Percentiles rank a stretch among this genome's conserved stretches.
Evolutionary conservation across 208 protist species (phyloP).

Genomic region (Crithidia expoeki): DNA sequence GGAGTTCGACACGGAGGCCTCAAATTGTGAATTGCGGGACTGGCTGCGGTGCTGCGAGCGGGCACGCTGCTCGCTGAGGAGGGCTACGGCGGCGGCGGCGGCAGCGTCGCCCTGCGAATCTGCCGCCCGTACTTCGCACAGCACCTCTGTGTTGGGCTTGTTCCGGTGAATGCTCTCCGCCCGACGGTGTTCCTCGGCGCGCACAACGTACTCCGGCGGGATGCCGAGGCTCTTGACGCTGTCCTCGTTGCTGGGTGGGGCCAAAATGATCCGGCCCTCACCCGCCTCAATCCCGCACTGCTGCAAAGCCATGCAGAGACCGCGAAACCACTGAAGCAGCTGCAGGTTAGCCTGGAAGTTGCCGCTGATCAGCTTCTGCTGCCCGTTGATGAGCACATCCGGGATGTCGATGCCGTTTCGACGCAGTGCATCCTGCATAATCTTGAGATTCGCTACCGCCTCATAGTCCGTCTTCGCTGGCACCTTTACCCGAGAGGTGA

Average conservation of each 20-base stretch:
- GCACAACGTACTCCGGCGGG: constrained; percentile 3
- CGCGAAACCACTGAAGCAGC: constrained; percentile 97
- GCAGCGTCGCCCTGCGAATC: constrained; percentile 21
- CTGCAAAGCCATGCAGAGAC: constrained; percentile 54
- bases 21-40: not conserved
- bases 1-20: not conserved
- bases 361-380: constrained; percentile 92
- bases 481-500: constrained; percentile 91
- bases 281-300: constrained; percentile 42
- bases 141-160: not conserved
- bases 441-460: constrained; percentile 95
- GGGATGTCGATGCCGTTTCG: constrained; percentile 84
- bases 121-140: constrained; percentile 2
- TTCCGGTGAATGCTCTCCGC: not conserved
- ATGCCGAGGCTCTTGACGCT: constrained; percentile 12
- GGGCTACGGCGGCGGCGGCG: constrained; percentile 16
- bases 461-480: constrained; percentile 93
- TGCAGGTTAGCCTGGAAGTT: constrained; percentile 98
- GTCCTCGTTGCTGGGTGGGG: constrained; percentile 6
- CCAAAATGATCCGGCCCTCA: constrained; percentile 23
- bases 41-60: constrained; percentile 13
- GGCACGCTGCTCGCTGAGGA: constrained; percentile 23
- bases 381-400: constrained; percentile 73
- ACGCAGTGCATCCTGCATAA: constrained; percentile 93
- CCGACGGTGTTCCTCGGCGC: constrained; percentile 4